Evolutionary conservation across 1,139 yeast species (phyloP), one percentile per base, ranked within the genome.

Genomic region (Keqinozyma sinolaborantium): DNA sequence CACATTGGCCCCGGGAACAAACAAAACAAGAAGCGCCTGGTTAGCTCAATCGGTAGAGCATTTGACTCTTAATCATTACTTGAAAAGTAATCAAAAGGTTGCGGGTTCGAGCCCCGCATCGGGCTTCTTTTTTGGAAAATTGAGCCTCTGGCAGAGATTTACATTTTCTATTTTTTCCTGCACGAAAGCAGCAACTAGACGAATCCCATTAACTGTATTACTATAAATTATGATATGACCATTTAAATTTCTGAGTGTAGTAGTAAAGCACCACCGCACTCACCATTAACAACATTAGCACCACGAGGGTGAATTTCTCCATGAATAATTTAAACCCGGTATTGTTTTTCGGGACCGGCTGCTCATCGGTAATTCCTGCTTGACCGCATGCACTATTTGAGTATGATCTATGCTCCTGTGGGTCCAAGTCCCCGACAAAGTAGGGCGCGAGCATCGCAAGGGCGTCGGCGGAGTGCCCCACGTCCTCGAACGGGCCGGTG

Each of bases 401-500:
- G 26, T 42, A 44, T n/a, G 34, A 26, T 28, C 28, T 38, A 16
- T 36, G 53, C 18, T 62, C 60, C 4, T 33, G 24, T 3, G 47
- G 41, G 4, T 35, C 35, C 4, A 67, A 37, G 15, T 57, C 60
- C 2, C 74, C 75, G 2, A 64, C 33, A 31, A 45, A 56, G 42
- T 57, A 64, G 2, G 73, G 72, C 5, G 40, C 50, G 5, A 70
- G 44, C 72, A 69, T 64, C 25, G 51, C 49, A 13, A 60, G 46
- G 2, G 76, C 74, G 38, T 58, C 65, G 30, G 64, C 64, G 3
- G 72, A 64, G 47, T 70, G 76, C n/a, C 64, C 72, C 14, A 70
- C 76, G 41, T 70, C 76, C 38, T 66, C 73, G 47, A 77, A 77
- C 5, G 77, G 74, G 37, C 63, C 73, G 0, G 87, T 78, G 5